Evolutionary conservation across 2,329 filamentous ascomycete genomes (phyloP).

Genomic region (Hymenoscyphus linearis): DNA sequence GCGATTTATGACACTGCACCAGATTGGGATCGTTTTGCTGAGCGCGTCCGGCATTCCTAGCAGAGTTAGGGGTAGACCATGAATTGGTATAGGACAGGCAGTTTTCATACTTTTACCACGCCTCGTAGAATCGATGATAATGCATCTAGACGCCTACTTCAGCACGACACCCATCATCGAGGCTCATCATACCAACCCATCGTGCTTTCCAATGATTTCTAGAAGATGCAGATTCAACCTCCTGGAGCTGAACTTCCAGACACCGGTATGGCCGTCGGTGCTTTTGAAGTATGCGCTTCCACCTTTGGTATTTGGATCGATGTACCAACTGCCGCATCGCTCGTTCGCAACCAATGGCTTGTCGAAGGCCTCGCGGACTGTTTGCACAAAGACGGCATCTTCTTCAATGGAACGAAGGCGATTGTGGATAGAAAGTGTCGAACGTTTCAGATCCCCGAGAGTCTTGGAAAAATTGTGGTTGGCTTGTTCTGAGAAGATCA

Average conservation of each 20-base stretch:
- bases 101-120: conserved; percentile 67
- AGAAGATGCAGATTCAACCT: conserved; percentile 81
- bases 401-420: conserved; percentile 71
- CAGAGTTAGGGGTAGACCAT: conserved; percentile 15
- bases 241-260: conserved; percentile 85
- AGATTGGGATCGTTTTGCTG: conserved; percentile 89
- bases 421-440: conserved; percentile 74
- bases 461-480: conserved; percentile 63
- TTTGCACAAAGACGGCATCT: conserved; percentile 70
- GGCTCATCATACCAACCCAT: conserved; percentile 54
- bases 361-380: conserved; percentile 47
- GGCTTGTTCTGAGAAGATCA: conserved; percentile 41
- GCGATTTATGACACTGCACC: conserved; percentile 82
- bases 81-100: neutral
- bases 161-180: neutral
- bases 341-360: conserved; percentile 87
- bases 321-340: conserved; percentile 94
- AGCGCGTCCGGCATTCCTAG: conserved; percentile 86
- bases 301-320: conserved; percentile 56
- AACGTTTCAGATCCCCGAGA: conserved; percentile 67
- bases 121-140: conserved; percentile 90
- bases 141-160: conserved; percentile 43
- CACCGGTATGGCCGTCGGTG: conserved; percentile 86
- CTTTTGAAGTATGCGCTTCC: conserved; percentile 94
- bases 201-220: conserved; percentile 56